Percentiles rank a stretch among this genome's conserved stretches.
These are phyloP conservation scores for Tephrocybe sp. DNA, from an alignment of 768 basidiomycete genomes.

Conservation along the genomic window DNA sequence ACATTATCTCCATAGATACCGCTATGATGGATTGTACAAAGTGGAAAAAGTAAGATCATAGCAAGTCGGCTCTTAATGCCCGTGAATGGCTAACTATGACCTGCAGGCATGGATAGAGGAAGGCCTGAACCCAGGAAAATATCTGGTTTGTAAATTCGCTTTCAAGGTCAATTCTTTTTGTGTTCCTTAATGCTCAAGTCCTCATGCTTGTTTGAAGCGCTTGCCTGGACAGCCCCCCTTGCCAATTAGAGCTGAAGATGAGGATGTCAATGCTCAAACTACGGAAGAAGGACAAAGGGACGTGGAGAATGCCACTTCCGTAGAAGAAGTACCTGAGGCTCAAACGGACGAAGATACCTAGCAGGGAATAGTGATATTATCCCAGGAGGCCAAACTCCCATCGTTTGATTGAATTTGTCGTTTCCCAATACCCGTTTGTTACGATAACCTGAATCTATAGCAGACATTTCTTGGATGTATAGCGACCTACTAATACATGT, in stretches of 20 bases:
- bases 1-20: slow-evolving; percentile 50
- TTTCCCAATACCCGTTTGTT: too few relatives aligned
- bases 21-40: slow-evolving; percentile 86
- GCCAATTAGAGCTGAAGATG: slow-evolving; percentile 25
- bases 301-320: not conserved
- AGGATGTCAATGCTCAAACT: slow-evolving; percentile 15
- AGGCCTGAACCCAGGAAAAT: slow-evolving; percentile 67
- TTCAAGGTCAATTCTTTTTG: slow-evolving; percentile 54
- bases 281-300: not conserved
- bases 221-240: slow-evolving; percentile 54
- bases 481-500: too few relatives aligned
- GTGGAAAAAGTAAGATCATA: slow-evolving; percentile 61
- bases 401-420: too few relatives aligned
- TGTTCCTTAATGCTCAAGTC: not conserved
- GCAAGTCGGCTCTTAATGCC: not conserved
- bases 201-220: slow-evolving; percentile 34
- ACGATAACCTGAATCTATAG: too few relatives aligned
- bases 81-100: not conserved
- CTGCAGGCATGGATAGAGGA: slow-evolving; percentile 69
- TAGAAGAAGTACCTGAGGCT: too few relatives aligned
- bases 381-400: too few relatives aligned
- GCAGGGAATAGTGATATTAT: too few relatives aligned
- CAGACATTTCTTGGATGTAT: too few relatives aligned
- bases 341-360: not conserved
- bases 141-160: slow-evolving; percentile 81